These are phyloP conservation scores for Tulasnella sp. DNA, from an alignment of 768 basidiomycete genomes.

Conservation along the genomic window DNA sequence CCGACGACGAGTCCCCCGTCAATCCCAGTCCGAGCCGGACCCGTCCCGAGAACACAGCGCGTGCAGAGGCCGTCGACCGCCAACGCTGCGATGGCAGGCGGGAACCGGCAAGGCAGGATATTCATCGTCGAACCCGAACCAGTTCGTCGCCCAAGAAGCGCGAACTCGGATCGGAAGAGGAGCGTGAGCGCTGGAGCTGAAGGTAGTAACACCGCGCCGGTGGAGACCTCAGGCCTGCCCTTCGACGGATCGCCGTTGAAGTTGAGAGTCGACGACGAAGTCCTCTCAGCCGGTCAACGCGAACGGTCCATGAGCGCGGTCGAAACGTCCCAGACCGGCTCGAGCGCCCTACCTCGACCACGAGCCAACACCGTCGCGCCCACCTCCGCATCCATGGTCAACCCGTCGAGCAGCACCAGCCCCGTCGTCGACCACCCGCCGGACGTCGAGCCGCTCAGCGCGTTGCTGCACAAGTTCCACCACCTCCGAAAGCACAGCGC, in stretches of 20 bases:
- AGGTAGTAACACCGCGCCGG: not conserved
- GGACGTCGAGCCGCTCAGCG: conserved; percentile 5
- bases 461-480: not conserved
- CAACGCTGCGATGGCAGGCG: not conserved
- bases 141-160: not conserved
- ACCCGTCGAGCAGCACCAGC: not conserved
- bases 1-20: not conserved
- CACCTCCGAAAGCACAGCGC: not conserved
- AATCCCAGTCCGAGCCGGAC: not conserved
- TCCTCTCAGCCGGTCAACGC: not conserved
- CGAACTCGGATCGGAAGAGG: conserved; percentile 8
- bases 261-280: conserved; percentile 10
- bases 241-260: not conserved
- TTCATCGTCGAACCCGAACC: conserved; percentile 23
- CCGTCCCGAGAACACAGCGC: not conserved
- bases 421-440: conserved; percentile 10
- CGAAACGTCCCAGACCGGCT: not conserved
- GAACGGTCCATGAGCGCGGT: conserved; percentile 7
- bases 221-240: not conserved
- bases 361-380: conserved; percentile 4
- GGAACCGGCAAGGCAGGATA: conserved; percentile 10
- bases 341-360: not conserved
- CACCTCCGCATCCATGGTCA: not conserved
- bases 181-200: not conserved
- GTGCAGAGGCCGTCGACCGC: not conserved